Base-by-base conservation (phyloP, 495 filamentous ascomycete species). In the Penicillium desertorum region DNA sequence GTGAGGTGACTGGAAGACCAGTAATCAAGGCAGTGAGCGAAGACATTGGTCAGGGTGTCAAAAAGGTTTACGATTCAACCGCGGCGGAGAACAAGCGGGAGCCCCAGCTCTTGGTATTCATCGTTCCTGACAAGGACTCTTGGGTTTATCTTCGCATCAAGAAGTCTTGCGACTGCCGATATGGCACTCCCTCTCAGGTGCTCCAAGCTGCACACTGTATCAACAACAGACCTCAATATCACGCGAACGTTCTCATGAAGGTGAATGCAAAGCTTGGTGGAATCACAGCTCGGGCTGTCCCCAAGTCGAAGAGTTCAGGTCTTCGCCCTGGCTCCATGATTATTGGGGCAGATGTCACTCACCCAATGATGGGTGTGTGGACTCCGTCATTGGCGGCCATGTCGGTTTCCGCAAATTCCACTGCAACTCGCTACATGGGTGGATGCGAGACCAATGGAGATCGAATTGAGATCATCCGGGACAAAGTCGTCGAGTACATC, bases 211-310 rank as follows among this genome's bases (percentile, higher is more conserved):
- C 59, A 0, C 85, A 92, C 54, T 88, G 90, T 12, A 57, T 64
- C 5, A 86, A 83, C 60, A 76, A 73, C 22, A 76, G 85, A 16
- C 74, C 75, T 1, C 92, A 98, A 69, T 96, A 96, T 71, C 80
- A 84, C 57, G 92, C 88, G 2, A 97, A 97, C 64, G 88, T 96
- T 25, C 76, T 82, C 47, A 91, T 97, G 89, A 98, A 98, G 71
- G 81, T 98, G 54, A 97, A 98, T 63, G 87, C 89, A 16, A 98
- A 97, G 74, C 83, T 96, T n/a, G 94, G 94, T 34, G 94, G 94
- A 16, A 76, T 82, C 5, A 96, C 89, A 16, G 74, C 68, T 47
- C 65, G 74, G 14, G 75, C 75, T n/a, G 58, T 79, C 36, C 63
- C 76, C 1, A 69, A 64, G 36, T 57, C 68, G 1, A 51, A 59